Base-by-base conservation (phyloP, 208 protist genomes). In the Lotmaria passim region DNA sequence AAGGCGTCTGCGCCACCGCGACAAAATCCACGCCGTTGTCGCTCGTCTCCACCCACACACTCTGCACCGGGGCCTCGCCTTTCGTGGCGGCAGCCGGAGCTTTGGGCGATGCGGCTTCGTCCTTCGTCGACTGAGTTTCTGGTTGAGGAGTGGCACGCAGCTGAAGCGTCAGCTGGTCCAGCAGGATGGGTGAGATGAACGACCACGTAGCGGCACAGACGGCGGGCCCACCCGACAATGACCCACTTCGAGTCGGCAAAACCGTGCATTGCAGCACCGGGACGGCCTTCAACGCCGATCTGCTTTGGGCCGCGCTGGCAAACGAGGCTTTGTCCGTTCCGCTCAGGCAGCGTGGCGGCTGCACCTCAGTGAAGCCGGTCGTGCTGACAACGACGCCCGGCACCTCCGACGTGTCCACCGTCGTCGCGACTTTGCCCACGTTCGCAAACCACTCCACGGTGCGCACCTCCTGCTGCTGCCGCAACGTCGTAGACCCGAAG, bases 21-120 rank as follows among this genome's bases (percentile, higher is more conserved):
- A 64, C 81, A 67, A 81, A 96, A 69, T 94, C 83, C 1, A 83
- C 55, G n/a, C 86, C 91, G 60, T 91, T 93, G 23, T 80, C 65
- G 78, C 91, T 93, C 34, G 61, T 90, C 71, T 96, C 91, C 21
- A 96, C 86, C 26, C 87, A 53, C 38, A 89, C 38, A 53, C 21
- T 63, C 44, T 75, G 44, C 48, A 73, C 50, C 21, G 60, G 43
- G 12, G 61, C 34, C 15, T 69, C 43, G 31, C 60, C 52, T 41
- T 41, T 53, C 3, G 14, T 33, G 2, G 24, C 3, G 10, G 59
- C 4, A 0, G 44, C n/a, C 0, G 23, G 7, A 0, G 53, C 53
- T 24, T 0, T n/a, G 6, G 33, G 33, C 4, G 10, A 30, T 5
- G 34, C n/a, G 14, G 7, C 53, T 4, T 44, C n/a, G n/a, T n/a